A percentile compares a stretch with the other conserved stretches of the same genome.
Conservation (phyloP, 805 yeast species). For the Hanseniaspora occidentalis region DNA sequence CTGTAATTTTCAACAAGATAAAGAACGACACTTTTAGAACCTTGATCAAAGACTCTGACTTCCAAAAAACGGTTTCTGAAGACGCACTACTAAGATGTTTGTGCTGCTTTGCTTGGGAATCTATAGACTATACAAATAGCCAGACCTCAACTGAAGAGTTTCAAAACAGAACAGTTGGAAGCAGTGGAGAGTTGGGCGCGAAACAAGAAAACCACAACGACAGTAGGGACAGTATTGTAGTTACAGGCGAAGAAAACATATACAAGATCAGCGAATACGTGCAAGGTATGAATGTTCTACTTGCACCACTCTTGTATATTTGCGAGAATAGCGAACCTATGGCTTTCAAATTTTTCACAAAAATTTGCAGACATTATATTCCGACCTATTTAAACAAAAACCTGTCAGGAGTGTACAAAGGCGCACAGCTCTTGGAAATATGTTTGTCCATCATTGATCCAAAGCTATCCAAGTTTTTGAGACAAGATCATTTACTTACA, state of each 20-base stretch:
- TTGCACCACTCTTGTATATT: conserved; percentile 73
- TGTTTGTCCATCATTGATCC: conserved; percentile 65
- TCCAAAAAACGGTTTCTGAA: conserved; percentile 58
- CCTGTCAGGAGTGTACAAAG: conserved; percentile 65
- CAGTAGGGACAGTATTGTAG: too few relatives aligned
- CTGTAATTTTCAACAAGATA: conserved; percentile 43
- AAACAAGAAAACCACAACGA: background rate
- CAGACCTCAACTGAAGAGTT: too few relatives aligned
- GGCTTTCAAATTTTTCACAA: conserved; percentile 61
- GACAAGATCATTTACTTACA: conserved; percentile 36
- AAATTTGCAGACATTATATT: conserved; percentile 47
- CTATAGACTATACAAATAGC: too few relatives aligned
- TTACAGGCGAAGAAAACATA: background rate
- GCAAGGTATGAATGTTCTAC: conserved; percentile 83
- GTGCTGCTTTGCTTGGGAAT: conserved; percentile 51
- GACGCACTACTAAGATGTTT: conserved; percentile 53
- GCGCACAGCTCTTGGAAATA: conserved; percentile 55
- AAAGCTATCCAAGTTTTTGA: conserved; percentile 40
- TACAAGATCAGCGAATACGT: conserved; percentile 38
- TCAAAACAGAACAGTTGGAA: background rate
- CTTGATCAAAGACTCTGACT: conserved; percentile 56
- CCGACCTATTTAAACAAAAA: conserved; percentile 72
- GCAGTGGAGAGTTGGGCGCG: background rate
- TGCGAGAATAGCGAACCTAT: conserved; percentile 55
- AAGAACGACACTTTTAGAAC: conserved; percentile 81